Percentiles rank a stretch among this genome's conserved stretches.
Evolutionary conservation across 352 stramenopile genomes (phyloP).

Genomic region (Thraustochytrium striatum): DNA sequence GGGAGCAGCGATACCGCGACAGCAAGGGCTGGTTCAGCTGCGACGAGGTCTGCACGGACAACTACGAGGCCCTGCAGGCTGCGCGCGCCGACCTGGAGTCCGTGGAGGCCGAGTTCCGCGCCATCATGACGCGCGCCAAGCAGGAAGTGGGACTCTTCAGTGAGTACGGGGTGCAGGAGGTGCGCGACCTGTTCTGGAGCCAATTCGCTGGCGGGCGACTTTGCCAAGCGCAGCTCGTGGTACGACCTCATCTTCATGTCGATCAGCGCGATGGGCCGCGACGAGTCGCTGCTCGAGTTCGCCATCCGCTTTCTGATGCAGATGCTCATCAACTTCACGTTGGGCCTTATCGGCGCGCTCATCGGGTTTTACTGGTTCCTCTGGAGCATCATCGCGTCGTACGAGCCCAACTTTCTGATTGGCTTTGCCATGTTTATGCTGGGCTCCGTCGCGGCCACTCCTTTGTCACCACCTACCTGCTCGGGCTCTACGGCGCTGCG

Average conservation of each 20-base stretch:
- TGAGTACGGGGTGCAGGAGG: constrained; percentile 65
- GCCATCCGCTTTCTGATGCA: constrained; percentile 58
- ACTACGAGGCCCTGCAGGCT: constrained; percentile 60
- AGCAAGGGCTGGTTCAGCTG: constrained; percentile 68
- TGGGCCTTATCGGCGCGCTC: constrained; percentile 65
- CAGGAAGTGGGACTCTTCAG: constrained; percentile 61
- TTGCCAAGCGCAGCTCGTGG: constrained; percentile 63
- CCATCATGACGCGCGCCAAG: constrained; percentile 65
- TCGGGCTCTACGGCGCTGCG: constrained; percentile 62
- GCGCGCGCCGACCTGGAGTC: constrained; percentile 57
- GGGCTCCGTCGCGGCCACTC: constrained; percentile 61
- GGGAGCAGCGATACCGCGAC: constrained; percentile 57
- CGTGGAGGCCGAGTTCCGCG: constrained; percentile 60
- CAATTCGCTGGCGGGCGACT: constrained; percentile 64
- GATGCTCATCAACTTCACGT: constrained; percentile 68
- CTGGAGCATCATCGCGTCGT: constrained; percentile 63
- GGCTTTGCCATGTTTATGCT: constrained; percentile 63
- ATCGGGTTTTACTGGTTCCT: constrained; percentile 64
- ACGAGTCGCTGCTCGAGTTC: constrained; percentile 65
- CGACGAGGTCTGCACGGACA: constrained; percentile 62
- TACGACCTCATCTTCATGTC: constrained; percentile 60
- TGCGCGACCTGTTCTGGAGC: constrained; percentile 65
- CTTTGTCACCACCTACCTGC: constrained; percentile 63
- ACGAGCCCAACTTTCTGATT: constrained; percentile 63
- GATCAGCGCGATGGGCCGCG: constrained; percentile 62